These are phyloP conservation scores for Beta lomatogona DNA, from an alignment of 179 eudicot species.

Conservation along the genomic window DNA sequence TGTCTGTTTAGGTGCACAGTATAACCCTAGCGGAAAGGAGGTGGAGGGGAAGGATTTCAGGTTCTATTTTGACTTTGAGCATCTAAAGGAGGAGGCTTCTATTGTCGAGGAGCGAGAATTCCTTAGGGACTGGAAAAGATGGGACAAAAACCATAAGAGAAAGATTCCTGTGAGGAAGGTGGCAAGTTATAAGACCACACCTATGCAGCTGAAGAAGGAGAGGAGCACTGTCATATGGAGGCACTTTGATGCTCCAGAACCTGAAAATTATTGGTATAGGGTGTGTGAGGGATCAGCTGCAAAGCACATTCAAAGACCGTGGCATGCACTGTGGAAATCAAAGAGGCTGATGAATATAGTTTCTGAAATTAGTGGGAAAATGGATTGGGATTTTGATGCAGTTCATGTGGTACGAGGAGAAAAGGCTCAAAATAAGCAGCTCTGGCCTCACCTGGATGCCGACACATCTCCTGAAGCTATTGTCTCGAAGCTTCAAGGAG, in stretches of 20 bases:
- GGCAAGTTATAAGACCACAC: slow-evolving; percentile 59
- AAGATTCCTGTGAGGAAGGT: slow-evolving; percentile 75
- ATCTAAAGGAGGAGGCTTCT: slow-evolving; percentile 77
- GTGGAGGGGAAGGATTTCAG: slow-evolving; percentile 95
- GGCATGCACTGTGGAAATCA: slow-evolving; percentile 95
- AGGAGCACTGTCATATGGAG: slow-evolving; percentile 83
- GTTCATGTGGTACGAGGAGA: slow-evolving; percentile 93
- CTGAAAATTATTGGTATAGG: slow-evolving; percentile 92
- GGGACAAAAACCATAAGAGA: slow-evolving; percentile 69
- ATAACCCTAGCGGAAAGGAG: slow-evolving; percentile 70
- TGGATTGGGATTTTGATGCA: slow-evolving; percentile 97
- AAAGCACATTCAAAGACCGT: slow-evolving; percentile 75
- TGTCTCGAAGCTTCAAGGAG: slow-evolving; percentile 57
- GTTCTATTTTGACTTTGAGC: slow-evolving; percentile 91
- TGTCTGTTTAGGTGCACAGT: slow-evolving; percentile 60
- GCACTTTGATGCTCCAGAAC: slow-evolving; percentile 86
- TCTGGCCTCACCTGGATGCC: slow-evolving; percentile 83
- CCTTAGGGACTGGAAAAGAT: slow-evolving; percentile 69
- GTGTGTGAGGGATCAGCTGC: slow-evolving; percentile 88
- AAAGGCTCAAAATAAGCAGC: slow-evolving; percentile 75
- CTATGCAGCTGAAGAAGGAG: slow-evolving; percentile 78
- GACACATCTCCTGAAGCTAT: slow-evolving; percentile 89
- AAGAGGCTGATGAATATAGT: slow-evolving; percentile 95
- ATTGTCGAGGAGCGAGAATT: slow-evolving; percentile 84
- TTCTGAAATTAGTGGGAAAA: slow-evolving; percentile 75